Conservation (phyloP, 2,329 filamentous ascomycete species). For the Pyrenochaeta sp. region DNA sequence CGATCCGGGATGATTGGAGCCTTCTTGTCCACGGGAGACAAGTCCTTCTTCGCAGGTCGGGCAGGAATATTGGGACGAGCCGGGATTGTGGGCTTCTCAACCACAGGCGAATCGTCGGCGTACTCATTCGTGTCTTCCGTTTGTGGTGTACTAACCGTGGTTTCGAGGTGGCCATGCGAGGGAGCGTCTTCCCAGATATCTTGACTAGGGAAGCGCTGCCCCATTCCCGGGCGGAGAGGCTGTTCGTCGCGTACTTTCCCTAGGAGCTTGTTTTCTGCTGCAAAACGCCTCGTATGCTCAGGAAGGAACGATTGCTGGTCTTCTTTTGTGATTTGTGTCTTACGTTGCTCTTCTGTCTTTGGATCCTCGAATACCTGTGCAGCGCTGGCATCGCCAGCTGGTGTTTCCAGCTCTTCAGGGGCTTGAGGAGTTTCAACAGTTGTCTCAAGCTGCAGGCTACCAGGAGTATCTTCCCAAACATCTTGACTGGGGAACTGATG, state of each 20-base stretch:
- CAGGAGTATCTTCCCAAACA: constrained; percentile 95
- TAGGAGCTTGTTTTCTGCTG: constrained; percentile 62
- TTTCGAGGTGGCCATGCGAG: constrained; percentile 80
- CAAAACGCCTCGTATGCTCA: constrained; percentile 63
- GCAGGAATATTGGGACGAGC: constrained; percentile 42
- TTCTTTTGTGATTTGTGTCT: constrained; percentile 53
- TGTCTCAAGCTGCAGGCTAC: constrained; percentile 77
- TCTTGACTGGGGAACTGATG: constrained; percentile 91
- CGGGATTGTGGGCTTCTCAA: constrained; percentile 40
- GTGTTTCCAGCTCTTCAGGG: constrained; percentile 55
- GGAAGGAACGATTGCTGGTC: constrained; percentile 54
- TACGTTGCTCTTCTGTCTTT: constrained; percentile 60
- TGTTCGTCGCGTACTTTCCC: constrained; percentile 60
- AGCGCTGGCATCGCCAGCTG: constrained; percentile 48
- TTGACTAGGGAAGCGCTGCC: constrained; percentile 84
- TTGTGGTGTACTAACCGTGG: constrained; percentile 69
- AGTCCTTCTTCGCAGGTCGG: constrained; percentile 46
- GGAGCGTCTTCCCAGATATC: constrained; percentile 96
- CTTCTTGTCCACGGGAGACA: constrained; percentile 61
- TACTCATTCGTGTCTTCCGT: constrained; percentile 58
- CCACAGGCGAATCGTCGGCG: constrained; percentile 42
- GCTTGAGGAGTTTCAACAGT: constrained; percentile 85
- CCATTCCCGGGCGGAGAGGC: constrained; percentile 60
- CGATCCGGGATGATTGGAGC: constrained; percentile 64
- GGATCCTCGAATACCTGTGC: constrained; percentile 55